Percentiles rank a stretch among this genome's conserved stretches.
Conservation (phyloP, 169 alveolate species). For the Cryptosporidium felis region DNA sequence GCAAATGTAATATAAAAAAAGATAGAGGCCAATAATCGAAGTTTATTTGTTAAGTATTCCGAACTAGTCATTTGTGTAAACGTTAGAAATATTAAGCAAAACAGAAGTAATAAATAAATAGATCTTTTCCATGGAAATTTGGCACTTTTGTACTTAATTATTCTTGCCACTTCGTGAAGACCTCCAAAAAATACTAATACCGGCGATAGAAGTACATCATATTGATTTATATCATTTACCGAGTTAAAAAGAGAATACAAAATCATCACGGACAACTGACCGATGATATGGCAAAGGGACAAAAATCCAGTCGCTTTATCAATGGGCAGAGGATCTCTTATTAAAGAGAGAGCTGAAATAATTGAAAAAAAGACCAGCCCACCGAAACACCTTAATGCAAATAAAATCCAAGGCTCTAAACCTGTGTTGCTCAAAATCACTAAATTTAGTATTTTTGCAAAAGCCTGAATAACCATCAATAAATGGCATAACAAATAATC, state of each 20-base stretch:
- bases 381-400: constrained; percentile 42
- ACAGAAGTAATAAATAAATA: not conserved
- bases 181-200: constrained; percentile 9
- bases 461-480: not conserved
- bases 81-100: not conserved
- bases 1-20: not conserved
- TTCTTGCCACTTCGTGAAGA: no score
- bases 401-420: constrained; percentile 66
- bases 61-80: constrained; percentile 4
- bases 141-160: no score
- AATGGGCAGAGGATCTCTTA: constrained; percentile 58
- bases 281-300: constrained; percentile 14
- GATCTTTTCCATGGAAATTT: not conserved
- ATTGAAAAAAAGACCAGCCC: constrained; percentile 18
- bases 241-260: constrained; percentile 6
- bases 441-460: constrained; percentile 4
- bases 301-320: constrained; percentile 9
- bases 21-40: not conserved
- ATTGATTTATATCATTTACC: not conserved
- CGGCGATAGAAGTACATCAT: not conserved
- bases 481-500: no score
- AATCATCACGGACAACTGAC: constrained; percentile 2
- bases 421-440: not conserved
- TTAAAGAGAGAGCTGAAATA: constrained; percentile 9
- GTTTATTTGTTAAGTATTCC: not conserved